phyloP scores from a whole-genome alignment of 768 basidiomycete species.

The Pulveroboletus frians region DNA sequence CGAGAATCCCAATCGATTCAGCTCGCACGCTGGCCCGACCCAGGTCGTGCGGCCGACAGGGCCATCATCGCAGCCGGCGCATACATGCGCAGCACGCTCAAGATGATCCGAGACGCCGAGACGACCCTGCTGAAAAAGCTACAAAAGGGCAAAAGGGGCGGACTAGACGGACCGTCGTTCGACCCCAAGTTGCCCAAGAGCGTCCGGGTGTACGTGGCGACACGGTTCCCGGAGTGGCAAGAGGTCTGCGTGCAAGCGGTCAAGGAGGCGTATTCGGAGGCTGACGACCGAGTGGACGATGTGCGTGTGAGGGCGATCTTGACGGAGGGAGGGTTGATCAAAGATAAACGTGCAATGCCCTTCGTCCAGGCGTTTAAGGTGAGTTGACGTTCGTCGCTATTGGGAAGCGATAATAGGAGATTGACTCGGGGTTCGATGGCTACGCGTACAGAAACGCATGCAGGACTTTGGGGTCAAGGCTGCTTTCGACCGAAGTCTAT shows the following conservation, averaged over 20 bases:
- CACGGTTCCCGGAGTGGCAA: constrained; percentile 92
- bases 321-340: constrained; percentile 71
- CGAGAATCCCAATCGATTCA: constrained; percentile 75
- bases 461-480: constrained; percentile 64
- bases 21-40: constrained; percentile 76
- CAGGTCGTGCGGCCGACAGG: constrained; percentile 53
- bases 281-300: constrained; percentile 72
- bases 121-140: constrained; percentile 70
- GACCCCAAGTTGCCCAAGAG: constrained; percentile 84
- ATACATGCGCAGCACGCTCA: constrained; percentile 90
- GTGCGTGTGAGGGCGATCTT: constrained; percentile 66
- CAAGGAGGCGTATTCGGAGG: constrained; percentile 57
- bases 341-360: constrained; percentile 95
- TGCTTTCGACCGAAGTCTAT: constrained; percentile 77
- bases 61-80: constrained; percentile 63
- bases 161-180: constrained; percentile 45
- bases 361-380: constrained; percentile 95
- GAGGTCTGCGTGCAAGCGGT: constrained; percentile 72
- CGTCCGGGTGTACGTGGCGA: constrained; percentile 88
- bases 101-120: constrained; percentile 88
- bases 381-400: constrained; percentile 42
- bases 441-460: constrained; percentile 65
- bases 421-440: not conserved
- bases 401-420: not conserved
- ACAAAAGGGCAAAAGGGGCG: constrained; percentile 67